Evolutionary conservation across 2,329 filamentous ascomycete genomes (phyloP), one percentile per base, ranked within the genome.

Genomic region (Monosporascus cannonballus): DNA sequence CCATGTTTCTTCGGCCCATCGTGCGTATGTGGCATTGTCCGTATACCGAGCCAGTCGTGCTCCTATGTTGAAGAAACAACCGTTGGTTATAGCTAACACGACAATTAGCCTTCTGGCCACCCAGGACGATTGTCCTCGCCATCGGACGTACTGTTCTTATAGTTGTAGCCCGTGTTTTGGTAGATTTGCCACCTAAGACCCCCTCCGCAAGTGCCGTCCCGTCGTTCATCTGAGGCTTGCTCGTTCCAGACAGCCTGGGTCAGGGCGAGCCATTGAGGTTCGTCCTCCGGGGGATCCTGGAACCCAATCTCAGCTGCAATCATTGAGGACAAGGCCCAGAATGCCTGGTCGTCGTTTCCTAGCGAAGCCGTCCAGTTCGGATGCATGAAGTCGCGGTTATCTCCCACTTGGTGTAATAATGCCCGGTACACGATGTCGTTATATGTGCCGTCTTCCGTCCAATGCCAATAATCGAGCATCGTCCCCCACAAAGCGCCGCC

Each of bases 171-270:
- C 30, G 68, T 74, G 60, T 85, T 84, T 59, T 76, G 69, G 66
- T 78, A 84, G 49, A 87, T 81, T 68, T 88, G 85, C 85, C 85
- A 88, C 56, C 79, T 76, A 56, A 89, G 63, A 4, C 85, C 85
- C 50, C 84, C 84, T 47, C 72, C 73, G 62, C 85, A 88, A 1
- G 74, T 74, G 0, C 65, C 58, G 59, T 86, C 79, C 76, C 81
- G 84, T 22, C 83, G 74, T 37, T 79, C 74, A 8, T 67, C 62
- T 9, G 64, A 61, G 1, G 76, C 77, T 61, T 86, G 83, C 4
- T 78, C 79, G 61, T 85, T 83, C 66, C 85, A 87, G 0, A 85
- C 81, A 2, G 79, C 81, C 59, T 84, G 80, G 2, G 81, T 82
- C 50, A 87, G 74, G 25, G 77, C 76, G n/a, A 86, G 71, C 84